These are phyloP conservation scores for Coriaria nepalensis DNA, from an alignment of 306 rosid genomes.

Conservation along the genomic window DNA sequence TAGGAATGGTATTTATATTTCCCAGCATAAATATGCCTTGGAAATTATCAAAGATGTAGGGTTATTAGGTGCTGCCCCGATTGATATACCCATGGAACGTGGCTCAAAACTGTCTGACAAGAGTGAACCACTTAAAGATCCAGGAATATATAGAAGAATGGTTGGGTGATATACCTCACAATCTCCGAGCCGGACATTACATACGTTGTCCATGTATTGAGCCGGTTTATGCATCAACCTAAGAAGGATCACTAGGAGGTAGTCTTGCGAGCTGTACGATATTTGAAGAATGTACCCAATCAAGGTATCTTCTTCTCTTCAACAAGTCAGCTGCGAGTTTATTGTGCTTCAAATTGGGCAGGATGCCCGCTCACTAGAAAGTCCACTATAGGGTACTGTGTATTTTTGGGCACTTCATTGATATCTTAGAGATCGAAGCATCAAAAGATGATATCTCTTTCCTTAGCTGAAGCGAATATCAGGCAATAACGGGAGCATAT, in stretches of 20 bases:
- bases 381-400: not conserved
- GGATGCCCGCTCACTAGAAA: not conserved
- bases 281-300: not conserved
- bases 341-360: not conserved
- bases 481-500: not conserved
- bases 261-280: not conserved
- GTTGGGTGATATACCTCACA: not conserved
- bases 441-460: not conserved
- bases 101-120: not conserved
- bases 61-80: not conserved
- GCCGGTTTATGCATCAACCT: not conserved
- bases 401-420: not conserved
- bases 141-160: not conserved
- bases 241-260: not conserved
- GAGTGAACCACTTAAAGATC: not conserved
- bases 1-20: not conserved
- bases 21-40: not conserved
- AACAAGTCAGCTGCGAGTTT: not conserved
- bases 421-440: not conserved
- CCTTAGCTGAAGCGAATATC: not conserved
- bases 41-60: not conserved
- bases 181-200: slow-evolving; percentile 1
- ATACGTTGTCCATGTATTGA: not conserved
- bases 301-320: not conserved
- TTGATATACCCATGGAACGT: not conserved